phyloP scores from a whole-genome alignment of 371 early-diverging fungal species.

The Apophysomyces variabilis region DNA sequence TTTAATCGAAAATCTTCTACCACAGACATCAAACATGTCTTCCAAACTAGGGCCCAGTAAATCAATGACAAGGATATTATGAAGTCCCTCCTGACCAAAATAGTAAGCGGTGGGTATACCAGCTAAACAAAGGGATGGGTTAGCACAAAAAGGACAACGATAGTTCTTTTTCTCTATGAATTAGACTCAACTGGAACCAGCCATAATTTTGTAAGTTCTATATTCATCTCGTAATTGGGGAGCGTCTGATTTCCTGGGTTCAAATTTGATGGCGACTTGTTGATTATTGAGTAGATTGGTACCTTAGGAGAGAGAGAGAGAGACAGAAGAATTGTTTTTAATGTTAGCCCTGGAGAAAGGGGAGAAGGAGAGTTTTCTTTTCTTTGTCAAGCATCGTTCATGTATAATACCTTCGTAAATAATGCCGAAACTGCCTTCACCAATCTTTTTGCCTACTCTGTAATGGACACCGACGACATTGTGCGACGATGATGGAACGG shows the following conservation, averaged over 20 bases:
- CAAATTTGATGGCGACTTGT: slow-evolving; percentile 92
- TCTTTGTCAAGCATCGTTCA: neutral
- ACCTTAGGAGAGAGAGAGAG: slow-evolving; percentile 35
- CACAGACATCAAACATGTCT: slow-evolving; percentile 93
- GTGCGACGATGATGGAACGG: slow-evolving; percentile 28
- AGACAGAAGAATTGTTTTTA: slow-evolving; percentile 3
- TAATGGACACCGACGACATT: slow-evolving; percentile 88
- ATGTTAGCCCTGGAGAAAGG: slow-evolving; percentile 6
- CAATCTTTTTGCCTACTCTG: slow-evolving; percentile 91
- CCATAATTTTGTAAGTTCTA: slow-evolving; percentile 86
- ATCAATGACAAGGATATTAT: slow-evolving; percentile 94
- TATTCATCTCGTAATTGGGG: slow-evolving; percentile 94
- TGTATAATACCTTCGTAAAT: slow-evolving; percentile 87
- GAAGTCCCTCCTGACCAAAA: slow-evolving; percentile 93
- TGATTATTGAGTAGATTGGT: slow-evolving; percentile 78
- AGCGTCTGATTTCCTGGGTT: slow-evolving; percentile 90
- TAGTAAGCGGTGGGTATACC: slow-evolving; percentile 90
- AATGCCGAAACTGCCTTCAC: slow-evolving; percentile 94
- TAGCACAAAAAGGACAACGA: slow-evolving; percentile 18
- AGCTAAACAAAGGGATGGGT: slow-evolving; percentile 24
- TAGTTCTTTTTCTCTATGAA: no score
- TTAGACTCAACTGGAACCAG: slow-evolving; percentile 58
- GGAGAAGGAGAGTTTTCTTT: slow-evolving; percentile 13
- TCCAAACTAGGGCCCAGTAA: slow-evolving; percentile 95
- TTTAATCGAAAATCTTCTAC: slow-evolving; percentile 89